These are phyloP conservation scores for Akanthomyces lecanii DNA, from an alignment of 2,329 filamentous ascomycete species.

Conservation along the genomic window DNA sequence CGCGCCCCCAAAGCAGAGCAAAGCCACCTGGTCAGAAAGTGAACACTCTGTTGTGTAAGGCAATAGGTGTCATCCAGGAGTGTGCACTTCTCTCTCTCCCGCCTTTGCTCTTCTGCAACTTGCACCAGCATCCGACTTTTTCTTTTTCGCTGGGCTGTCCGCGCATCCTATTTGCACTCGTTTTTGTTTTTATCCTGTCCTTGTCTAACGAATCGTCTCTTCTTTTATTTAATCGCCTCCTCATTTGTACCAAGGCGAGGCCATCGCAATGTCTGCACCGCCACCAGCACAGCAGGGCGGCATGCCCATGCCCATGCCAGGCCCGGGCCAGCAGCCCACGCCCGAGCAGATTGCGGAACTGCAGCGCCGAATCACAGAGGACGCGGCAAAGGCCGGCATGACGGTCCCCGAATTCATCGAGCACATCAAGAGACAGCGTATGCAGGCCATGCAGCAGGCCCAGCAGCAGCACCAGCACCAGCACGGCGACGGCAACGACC, in stretches of 20 bases:
- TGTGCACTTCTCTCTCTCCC: not conserved
- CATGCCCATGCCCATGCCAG: slow-evolving; percentile 33
- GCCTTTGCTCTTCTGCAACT: not conserved
- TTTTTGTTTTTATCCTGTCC: not conserved
- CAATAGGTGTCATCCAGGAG: slow-evolving; percentile 19
- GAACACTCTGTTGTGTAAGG: slow-evolving; percentile 34
- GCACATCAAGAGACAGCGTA: slow-evolving; percentile 55
- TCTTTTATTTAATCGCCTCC: not conserved
- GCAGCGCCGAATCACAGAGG: slow-evolving; percentile 74
- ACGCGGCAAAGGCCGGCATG: slow-evolving; percentile 82
- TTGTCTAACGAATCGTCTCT: not conserved
- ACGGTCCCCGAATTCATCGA: slow-evolving; percentile 79
- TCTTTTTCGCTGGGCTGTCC: not conserved
- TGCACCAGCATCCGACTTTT: slow-evolving; percentile 4
- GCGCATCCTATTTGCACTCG: not conserved
- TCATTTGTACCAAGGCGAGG: not conserved
- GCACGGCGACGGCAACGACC: slow-evolving; percentile 25
- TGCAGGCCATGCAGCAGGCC: slow-evolving; percentile 45
- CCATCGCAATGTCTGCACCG: slow-evolving; percentile 13
- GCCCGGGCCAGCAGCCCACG: slow-evolving; percentile 53
- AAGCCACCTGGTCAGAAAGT: slow-evolving; percentile 26
- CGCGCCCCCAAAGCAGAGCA: not conserved
- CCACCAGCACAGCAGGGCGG: slow-evolving; percentile 23
- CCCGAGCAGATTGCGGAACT: slow-evolving; percentile 83
- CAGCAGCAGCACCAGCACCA: slow-evolving; percentile 33